Base-by-base conservation (phyloP, 75 land plant species). In the Isoetes taiwanensis region DNA sequence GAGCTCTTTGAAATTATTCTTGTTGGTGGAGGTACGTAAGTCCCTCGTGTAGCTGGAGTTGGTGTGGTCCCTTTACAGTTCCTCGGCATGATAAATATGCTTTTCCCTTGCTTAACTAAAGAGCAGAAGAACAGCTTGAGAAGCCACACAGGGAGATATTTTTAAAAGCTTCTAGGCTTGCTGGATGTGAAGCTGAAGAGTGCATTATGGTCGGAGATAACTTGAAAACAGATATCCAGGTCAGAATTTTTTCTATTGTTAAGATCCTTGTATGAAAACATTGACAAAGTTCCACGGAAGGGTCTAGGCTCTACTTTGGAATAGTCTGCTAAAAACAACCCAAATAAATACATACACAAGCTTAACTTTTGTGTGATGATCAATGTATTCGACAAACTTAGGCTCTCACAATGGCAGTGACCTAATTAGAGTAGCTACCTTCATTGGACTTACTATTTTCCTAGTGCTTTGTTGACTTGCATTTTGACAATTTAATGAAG, bases 131-230 rank as follows among this genome's bases (percentile, higher is more conserved):
- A 55, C 57, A 67, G 29, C 50, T 64, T n/a, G 63, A 64, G 38
- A 74, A 74, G 57, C 77, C 77, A 55, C 75, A 74, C 37, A 70
- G 59, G 34, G 61, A 64, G 41, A 74, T 74, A 21, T 74, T 74
- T 42, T 31, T 70, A 27, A 74, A 74, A 56, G 77, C 77, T 12
- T 74, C 74, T 35, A 37, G 35, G 53, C 58, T 70, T 27, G 75
- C 67, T 11, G 75, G 64, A 30, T 58, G 63, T 53, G 50, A 41
- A 14, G 64, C 77, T 20, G 68, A 70, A 23, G 57, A 74, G 43
- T 55, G 74, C 5, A 41, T 74, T 34, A 74, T 74, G 77, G 75
- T 74, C 20, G 77, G 77, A 29, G 77, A 74, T 55, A 74, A 64
- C 31, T 32, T 70, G 9, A 50, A 28, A 21, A 70, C 72, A n/a